Conservation (phyloP, 805 yeast species). For the Candida multigemmis region DNA sequence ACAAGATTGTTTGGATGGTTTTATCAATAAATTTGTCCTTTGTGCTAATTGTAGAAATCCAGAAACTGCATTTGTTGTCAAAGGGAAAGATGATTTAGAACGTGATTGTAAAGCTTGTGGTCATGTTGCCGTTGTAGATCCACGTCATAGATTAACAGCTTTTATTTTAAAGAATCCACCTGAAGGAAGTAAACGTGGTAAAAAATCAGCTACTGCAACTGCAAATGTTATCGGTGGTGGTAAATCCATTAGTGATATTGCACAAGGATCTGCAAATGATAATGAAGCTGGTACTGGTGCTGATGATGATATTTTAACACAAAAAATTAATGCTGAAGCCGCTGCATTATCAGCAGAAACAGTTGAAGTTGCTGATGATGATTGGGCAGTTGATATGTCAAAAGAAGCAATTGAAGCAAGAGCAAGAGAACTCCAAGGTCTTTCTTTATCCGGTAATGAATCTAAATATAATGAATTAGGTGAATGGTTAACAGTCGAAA, state of each 20-base stretch:
- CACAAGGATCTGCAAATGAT: slow-evolving; percentile 19
- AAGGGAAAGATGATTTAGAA: slow-evolving; percentile 64
- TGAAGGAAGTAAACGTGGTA: slow-evolving; percentile 47
- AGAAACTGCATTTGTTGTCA: slow-evolving; percentile 84
- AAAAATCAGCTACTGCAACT: slow-evolving; percentile 80
- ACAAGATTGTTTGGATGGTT: slow-evolving; percentile 92
- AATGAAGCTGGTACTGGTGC: slow-evolving; percentile 36
- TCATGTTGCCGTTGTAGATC: slow-evolving; percentile 72
- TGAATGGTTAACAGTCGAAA: slow-evolving; percentile 64
- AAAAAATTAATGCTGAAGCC: slow-evolving; percentile 79
- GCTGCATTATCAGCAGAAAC: slow-evolving; percentile 42
- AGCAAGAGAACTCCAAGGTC: slow-evolving; percentile 77
- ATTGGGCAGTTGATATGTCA: slow-evolving; percentile 96
- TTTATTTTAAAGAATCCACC: slow-evolving; percentile 89
- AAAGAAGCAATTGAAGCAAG: slow-evolving; percentile 93
- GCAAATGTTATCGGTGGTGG: slow-evolving; percentile 89
- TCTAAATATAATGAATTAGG: slow-evolving; percentile 71
- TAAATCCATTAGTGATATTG: slow-evolving; percentile 64
- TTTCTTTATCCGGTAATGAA: slow-evolving; percentile 35
- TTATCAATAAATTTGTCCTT: slow-evolving; percentile 84
- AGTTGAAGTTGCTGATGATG: slow-evolving; percentile 74
- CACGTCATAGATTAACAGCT: slow-evolving; percentile 78
- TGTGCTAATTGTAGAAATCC: slow-evolving; percentile 96
- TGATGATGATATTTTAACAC: slow-evolving; percentile 68
- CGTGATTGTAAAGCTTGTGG: slow-evolving; percentile 99